Base-by-base conservation (phyloP, 768 basidiomycete species). In the Suillus discolor region DNA sequence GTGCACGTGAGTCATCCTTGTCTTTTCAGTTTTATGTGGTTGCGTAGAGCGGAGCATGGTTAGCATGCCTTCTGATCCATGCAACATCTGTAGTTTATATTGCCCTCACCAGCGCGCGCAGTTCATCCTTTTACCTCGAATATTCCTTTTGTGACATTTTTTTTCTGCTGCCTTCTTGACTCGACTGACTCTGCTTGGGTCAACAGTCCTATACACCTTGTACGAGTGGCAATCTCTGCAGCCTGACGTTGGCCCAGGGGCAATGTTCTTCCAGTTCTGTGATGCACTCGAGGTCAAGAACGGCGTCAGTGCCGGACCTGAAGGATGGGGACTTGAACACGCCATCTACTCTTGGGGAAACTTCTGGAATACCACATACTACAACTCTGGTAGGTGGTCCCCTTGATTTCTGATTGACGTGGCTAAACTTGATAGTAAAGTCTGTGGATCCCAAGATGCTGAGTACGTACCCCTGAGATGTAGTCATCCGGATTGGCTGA, bases 161-260 rank as follows among this genome's bases (percentile, higher is more conserved):
- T 55, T 36, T 39, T 23, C 7, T 23, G 15, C n/a, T 25, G 31
- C 31, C 4, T 39, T 59, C 23, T 39, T 57, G 18, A 39, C n/a
- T 25, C 9, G 11, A 39, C 57, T 59, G 8, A 39, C 6, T 59
- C 16, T 16, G 7, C 15, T 25, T 8, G 38, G 9, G 9, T 4
- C 38, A 59, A 61, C 42, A 88, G 62, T 83, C 77, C 62, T 83
- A 86, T 70, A 84, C 85, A 70, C 79, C 89, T 9, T 63, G 63
- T 87, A 83, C 82, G 88, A 89, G 61, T 93, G 91, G 91, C 91
- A 92, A 70, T 68, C 69, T 11, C 71, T 92, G n/a, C 85, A 86
- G 47, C 85, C 87, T 1, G 77, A 80, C 16, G 74, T 76, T 2
- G 87, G 86, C 4, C 77, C 78, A 20, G 74, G 72, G 15, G 70